Base-by-base conservation (phyloP, 208 protist species). In the Sergeia podlipaevii region DNA sequence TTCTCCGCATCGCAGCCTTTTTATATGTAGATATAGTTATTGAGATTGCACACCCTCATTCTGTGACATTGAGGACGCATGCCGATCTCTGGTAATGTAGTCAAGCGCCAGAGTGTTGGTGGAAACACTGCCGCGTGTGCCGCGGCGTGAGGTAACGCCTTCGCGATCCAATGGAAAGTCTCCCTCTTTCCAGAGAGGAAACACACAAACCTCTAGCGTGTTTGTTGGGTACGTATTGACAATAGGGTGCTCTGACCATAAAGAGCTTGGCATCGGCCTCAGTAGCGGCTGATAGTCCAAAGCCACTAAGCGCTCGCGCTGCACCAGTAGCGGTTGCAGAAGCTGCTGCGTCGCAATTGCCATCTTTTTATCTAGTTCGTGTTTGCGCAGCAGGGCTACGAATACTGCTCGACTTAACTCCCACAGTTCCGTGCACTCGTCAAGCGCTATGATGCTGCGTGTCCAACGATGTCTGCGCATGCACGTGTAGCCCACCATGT, bases 401-500 rank as follows among this genome's bases (percentile, higher is more conserved):
- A 89, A 77, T 17, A n/a, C 29, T 27, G 37, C 55, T 8, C 85
- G 80, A 23, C 64, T 78, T 23, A 93, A 33, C 53, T 87, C 78
- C 71, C 79, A 89, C 70, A 93, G 80, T 63, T 93, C 85, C 20
- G 78, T 60, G 29, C 65, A 41, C 42, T 80, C 67, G 36, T 87
- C 80, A 6, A 86, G 37, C 1, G 77, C 77, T 11, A 93, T 29
- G 20, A 93, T 62, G 44, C 59, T 79, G 50, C 60, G 73, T 36
- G 66, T 62, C 85, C 85, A 93, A 24, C 67, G 77, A 43, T 93
- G 85, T 13, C 85, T 63, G n/a, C 77, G 75, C 4, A 85, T 66
- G 45, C 85, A 93, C 20, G 80, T 89, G 68, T 87, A 93, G 33
- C 85, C 85, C n/a, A 87, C 55, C 2, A 68, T 73, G 39, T 77